Evolutionary conservation across 768 basidiomycete genomes (phyloP), one percentile per base, ranked within the genome.

Genomic region (Phylloporus sp.): DNA sequence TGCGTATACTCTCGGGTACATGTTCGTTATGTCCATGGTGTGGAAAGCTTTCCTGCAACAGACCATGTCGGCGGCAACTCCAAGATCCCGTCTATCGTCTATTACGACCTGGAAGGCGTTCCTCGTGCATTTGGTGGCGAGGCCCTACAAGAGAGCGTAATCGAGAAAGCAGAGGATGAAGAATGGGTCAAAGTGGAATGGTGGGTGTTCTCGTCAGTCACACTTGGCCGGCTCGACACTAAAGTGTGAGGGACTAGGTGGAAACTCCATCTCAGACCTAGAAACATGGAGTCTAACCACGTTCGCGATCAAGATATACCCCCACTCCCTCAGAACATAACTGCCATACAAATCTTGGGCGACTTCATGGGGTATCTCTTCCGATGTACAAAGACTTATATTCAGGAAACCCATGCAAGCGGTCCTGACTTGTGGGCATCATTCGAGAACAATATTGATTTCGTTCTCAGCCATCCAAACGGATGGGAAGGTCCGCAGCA

Each of bases 351-450:
- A 24, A 62, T 79, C 37, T 70, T 78, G 20, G 59, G 67, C 1
- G 79, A 81, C 52, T 79, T 78, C 43, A 61, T 80, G 53, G 35
- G 39, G 18, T 79, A 80, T 52, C 65, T 79, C 7, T 69, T 71
- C 29, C 49, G 59, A 20, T 76, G 75, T 42, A 64, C 76, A 0
- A 59, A 52, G 42, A 64, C 55, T 3, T 80, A 72, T 41, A 71
- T 80, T 22, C 60, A 71, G 48, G 73, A 78, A 38, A 70, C 68
- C 0, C 71, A 78, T 36, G 64, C 69, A 0, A 71, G 65, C 40
- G 77, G 77, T 5, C 48, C 33, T 3, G 60, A 60, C 4, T 54
- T 77, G 42, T 77, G 73, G 74, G 24, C 50, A 3, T 73, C 75
- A 7, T 60, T 78, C 6, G 65, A 68, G 39, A 38, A 59, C 6